These are phyloP conservation scores for Albugo laibachii DNA, from an alignment of 352 stramenopile species.

Conservation along the genomic window DNA sequence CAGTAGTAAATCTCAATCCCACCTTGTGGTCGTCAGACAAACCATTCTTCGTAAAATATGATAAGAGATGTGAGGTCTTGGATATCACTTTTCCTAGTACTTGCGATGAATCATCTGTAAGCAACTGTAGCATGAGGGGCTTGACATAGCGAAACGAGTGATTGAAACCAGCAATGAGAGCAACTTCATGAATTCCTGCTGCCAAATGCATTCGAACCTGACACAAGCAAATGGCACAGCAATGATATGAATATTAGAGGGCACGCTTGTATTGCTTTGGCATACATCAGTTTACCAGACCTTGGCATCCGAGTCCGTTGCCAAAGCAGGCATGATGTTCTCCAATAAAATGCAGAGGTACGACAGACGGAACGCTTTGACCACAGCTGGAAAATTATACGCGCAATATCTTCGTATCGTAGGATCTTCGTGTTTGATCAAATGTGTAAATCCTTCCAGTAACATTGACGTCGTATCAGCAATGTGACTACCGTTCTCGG, in stretches of 20 bases:
- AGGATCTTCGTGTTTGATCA: conserved; percentile 39
- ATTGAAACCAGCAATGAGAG: conserved; percentile 31
- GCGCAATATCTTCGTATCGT: conserved; percentile 37
- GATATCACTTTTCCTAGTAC: conserved; percentile 49
- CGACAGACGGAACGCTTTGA: conserved; percentile 38
- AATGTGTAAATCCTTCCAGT: conserved; percentile 34
- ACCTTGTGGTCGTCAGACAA: conserved; percentile 57
- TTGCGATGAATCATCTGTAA: conserved; percentile 35
- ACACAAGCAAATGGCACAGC: not conserved
- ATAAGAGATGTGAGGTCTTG: conserved; percentile 25
- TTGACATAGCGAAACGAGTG: conserved; percentile 48
- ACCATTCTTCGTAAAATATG: conserved; percentile 17
- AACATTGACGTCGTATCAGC: conserved; percentile 25
- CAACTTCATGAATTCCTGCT: conserved; percentile 54
- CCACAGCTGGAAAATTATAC: conserved; percentile 61
- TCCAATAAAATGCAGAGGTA: conserved; percentile 50
- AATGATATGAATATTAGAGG: not conserved
- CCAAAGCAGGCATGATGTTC: conserved; percentile 38
- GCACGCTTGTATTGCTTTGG: conserved; percentile 1
- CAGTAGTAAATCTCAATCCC: conserved; percentile 2
- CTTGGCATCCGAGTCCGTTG: conserved; percentile 23
- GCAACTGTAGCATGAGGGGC: conserved; percentile 20
- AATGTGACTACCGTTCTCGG: not conserved
- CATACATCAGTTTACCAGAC: conserved; percentile 11
- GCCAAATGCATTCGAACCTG: conserved; percentile 44